phyloP scores from a whole-genome alignment of 2,329 filamentous ascomycete species.

The Malbranchea zuffiana region DNA sequence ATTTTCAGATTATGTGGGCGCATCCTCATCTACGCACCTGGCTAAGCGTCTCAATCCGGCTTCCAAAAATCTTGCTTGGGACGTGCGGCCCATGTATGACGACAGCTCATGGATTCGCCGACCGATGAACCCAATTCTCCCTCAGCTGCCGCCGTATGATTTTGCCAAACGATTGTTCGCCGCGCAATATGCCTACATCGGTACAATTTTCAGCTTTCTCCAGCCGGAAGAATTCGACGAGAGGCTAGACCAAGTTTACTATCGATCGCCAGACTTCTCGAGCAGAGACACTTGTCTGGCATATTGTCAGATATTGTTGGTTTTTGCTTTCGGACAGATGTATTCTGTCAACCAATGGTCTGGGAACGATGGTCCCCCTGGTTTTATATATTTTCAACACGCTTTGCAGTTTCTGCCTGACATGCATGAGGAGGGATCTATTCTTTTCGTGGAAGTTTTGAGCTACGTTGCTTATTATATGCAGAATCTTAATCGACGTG shows the following conservation, averaged over 20 bases:
- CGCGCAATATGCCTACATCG: conserved; percentile 47
- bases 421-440: conserved; percentile 45
- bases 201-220: conserved; percentile 47
- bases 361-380: conserved; percentile 43
- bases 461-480: conserved; percentile 47
- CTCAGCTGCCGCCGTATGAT: conserved; percentile 39
- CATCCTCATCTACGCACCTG: conserved; percentile 2
- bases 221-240: conserved; percentile 40
- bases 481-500: conserved; percentile 46
- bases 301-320: conserved; percentile 43
- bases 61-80: conserved; percentile 1
- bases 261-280: conserved; percentile 31
- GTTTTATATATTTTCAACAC: conserved; percentile 45
- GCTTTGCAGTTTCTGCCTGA: conserved; percentile 45
- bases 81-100: conserved; percentile 6
- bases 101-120: conserved; percentile 2
- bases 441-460: conserved; percentile 46
- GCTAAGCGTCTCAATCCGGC: conserved; percentile 2
- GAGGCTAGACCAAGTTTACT: conserved; percentile 37
- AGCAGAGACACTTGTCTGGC: conserved; percentile 40
- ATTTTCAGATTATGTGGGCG: conserved; percentile 1
- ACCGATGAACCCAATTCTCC: background rate
- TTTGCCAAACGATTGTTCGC: conserved; percentile 42
- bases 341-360: conserved; percentile 50
- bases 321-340: conserved; percentile 46